Evolutionary conservation across 2,329 filamentous ascomycete species (phyloP).

Genomic region (Ceratocystis diversiconidia): DNA sequence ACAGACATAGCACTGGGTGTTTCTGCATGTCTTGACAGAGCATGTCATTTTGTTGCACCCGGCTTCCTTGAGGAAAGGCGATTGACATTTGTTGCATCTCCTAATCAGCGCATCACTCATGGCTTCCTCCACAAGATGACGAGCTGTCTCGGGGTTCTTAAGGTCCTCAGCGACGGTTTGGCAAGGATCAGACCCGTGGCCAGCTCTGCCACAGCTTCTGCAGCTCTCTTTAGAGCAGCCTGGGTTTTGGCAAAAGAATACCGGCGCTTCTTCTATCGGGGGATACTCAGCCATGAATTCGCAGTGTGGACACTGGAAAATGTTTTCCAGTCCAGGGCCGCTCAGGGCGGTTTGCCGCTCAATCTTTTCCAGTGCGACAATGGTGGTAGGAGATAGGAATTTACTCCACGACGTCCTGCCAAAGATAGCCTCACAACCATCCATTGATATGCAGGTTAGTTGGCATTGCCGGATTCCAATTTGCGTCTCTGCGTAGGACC

Average conservation of each 20-base stretch:
- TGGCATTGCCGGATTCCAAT: constrained; percentile 56
- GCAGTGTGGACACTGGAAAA: constrained; percentile 70
- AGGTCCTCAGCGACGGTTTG: constrained; percentile 40
- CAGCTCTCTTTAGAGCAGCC: constrained; percentile 52
- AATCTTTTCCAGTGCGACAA: constrained; percentile 51
- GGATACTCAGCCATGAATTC: constrained; percentile 63
- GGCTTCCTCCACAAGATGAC: constrained; percentile 64
- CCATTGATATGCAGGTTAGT: constrained; percentile 55
- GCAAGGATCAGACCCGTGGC: constrained; percentile 61
- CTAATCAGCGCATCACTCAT: constrained; percentile 70
- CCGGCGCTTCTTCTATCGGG: constrained; percentile 50
- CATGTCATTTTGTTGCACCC: constrained; percentile 82
- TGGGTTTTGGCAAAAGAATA: constrained; percentile 57
- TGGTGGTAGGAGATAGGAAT: constrained; percentile 44
- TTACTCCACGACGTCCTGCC: constrained; percentile 36
- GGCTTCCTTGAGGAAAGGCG: constrained; percentile 61
- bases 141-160: constrained; percentile 44
- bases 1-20: constrained; percentile 57
- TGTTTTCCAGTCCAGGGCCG: constrained; percentile 54
- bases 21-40: constrained; percentile 35
- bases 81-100: constrained; percentile 55
- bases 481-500: constrained; percentile 48
- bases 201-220: constrained; percentile 51
- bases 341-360: constrained; percentile 57
- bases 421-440: constrained; percentile 51